Base-by-base conservation (phyloP, 805 yeast species). In the Schwanniomyces vanrijiae region DNA sequence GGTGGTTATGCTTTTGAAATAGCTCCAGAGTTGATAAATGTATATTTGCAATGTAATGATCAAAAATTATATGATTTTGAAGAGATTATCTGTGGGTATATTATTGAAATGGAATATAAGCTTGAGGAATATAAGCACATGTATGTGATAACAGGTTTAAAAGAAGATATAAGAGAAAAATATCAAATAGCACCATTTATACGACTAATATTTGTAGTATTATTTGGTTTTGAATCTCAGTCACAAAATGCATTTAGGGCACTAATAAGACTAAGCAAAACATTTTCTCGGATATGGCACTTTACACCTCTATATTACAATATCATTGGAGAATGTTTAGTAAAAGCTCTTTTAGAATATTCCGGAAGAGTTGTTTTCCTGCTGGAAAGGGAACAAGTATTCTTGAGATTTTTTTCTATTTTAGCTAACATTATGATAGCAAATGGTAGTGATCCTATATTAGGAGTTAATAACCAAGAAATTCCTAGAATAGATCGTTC, bases 271-370 rank as follows among this genome's bases (percentile, higher is more conserved):
- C 19, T 51, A 21, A 35, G 56, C 11, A 55, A 56, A 31, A 46
- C 51, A 38, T 55, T 57, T 42, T 29, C 50, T 2, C 38, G 66
- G 34, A 44, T 62, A n/a, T 57, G 54, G 47, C 43, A 54, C 25
- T 37, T 60, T 25, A 51, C 42, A 3, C 31, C 34, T 2, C 10
- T 35, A 1, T 22, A 50, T 19, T 64, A 61, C 43, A 29, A 33
- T 13, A 39, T 50, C 2, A 42, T 64, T 19, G 64, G 66, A 2
- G 61, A 62, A 41, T 34, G 49, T 5, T 46, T 59, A n/a, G 37
- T 52, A 10, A 19, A 26, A n/a, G 28, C 52, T 0, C 43, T 59
- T 3, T 14, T 45, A 14, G 52, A 54, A 3, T 24, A 26, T 8
- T 31, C 48, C 3, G 45, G 46, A 31, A 44, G 55, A 19, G 40